Evolutionary conservation across 2,329 filamentous ascomycete species (phyloP).

Genomic region (Penicillium sp.): DNA sequence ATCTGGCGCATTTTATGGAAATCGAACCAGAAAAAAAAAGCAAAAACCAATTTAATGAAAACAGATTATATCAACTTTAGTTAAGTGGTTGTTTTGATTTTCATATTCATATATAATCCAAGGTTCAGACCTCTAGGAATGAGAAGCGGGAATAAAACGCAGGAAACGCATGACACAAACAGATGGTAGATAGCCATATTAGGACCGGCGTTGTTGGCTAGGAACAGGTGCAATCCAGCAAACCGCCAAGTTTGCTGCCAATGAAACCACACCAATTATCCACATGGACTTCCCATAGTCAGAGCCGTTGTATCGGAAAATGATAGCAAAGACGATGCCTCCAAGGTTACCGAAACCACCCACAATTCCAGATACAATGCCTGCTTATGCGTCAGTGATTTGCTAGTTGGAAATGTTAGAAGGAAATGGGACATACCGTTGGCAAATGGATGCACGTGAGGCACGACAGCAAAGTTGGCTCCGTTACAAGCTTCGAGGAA

Average conservation of each 20-base stretch:
- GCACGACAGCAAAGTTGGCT: slow-evolving; percentile 81
- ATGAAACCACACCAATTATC: slow-evolving; percentile 77
- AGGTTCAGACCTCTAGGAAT: background rate
- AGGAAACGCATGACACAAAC: background rate
- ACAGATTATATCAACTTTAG: too few species aligned
- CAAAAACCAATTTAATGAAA: too few species aligned
- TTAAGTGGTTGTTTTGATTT: too few species aligned
- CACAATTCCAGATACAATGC: slow-evolving; percentile 71
- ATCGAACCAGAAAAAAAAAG: too few species aligned
- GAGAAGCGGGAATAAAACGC: background rate
- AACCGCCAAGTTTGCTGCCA: slow-evolving; percentile 68
- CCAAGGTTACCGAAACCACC: slow-evolving; percentile 83
- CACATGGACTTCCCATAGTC: slow-evolving; percentile 73
- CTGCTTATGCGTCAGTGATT: slow-evolving; percentile 23
- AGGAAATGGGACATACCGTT: slow-evolving; percentile 60
- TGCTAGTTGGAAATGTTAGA: background rate
- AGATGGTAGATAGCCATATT: background rate
- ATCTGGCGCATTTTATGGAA: too few species aligned
- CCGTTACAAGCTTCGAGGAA: slow-evolving; percentile 87
- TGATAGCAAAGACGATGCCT: slow-evolving; percentile 79
- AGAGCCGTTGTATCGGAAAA: slow-evolving; percentile 73
- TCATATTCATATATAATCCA: too few species aligned
- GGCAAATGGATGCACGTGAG: slow-evolving; percentile 79
- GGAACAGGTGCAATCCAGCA: slow-evolving; percentile 64
- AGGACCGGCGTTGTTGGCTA: slow-evolving; percentile 23